phyloP scores from a whole-genome alignment of 306 rosid genomes.

The Malus sylvestris region DNA sequence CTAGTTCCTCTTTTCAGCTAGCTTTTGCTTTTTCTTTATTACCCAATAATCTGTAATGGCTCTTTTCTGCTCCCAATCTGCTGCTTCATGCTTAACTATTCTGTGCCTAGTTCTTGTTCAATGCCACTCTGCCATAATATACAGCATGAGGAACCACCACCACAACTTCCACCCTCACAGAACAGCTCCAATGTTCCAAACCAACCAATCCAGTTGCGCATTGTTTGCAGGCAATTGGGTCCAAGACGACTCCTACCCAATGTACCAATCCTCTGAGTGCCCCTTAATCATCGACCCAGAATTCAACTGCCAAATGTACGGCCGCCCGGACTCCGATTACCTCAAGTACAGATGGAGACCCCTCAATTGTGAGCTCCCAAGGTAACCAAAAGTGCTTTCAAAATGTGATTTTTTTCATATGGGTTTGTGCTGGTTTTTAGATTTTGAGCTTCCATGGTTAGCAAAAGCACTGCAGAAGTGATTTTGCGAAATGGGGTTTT shows the following conservation, averaged over 20 bases:
- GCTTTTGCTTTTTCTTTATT: constrained; percentile 9
- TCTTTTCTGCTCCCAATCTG: constrained; percentile 13
- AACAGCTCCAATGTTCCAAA: constrained; percentile 52
- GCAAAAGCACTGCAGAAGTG: too few species aligned
- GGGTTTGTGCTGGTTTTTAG: not conserved
- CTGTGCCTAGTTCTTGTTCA: constrained; percentile 36
- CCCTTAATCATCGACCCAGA: constrained; percentile 68
- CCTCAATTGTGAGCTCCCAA: constrained; percentile 88
- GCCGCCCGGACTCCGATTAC: constrained; percentile 86
- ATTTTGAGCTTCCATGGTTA: too few species aligned
- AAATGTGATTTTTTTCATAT: not conserved
- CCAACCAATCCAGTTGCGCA: constrained; percentile 65
- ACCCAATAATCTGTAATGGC: constrained; percentile 27
- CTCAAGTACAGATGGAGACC: constrained; percentile 87
- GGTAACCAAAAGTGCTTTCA: constrained; percentile 33
- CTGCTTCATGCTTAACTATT: constrained; percentile 14
- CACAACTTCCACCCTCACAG: constrained; percentile 38
- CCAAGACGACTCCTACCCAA: constrained; percentile 67
- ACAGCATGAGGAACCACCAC: constrained; percentile 58
- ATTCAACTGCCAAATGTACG: constrained; percentile 86
- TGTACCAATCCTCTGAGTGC: constrained; percentile 63
- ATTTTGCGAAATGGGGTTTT: too few species aligned
- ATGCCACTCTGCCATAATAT: constrained; percentile 44
- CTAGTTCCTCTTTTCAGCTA: constrained; percentile 22
- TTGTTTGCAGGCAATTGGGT: constrained; percentile 87